Conservation (phyloP, 2,329 filamentous ascomycete genomes). For the Beauveria brongniartii region DNA sequence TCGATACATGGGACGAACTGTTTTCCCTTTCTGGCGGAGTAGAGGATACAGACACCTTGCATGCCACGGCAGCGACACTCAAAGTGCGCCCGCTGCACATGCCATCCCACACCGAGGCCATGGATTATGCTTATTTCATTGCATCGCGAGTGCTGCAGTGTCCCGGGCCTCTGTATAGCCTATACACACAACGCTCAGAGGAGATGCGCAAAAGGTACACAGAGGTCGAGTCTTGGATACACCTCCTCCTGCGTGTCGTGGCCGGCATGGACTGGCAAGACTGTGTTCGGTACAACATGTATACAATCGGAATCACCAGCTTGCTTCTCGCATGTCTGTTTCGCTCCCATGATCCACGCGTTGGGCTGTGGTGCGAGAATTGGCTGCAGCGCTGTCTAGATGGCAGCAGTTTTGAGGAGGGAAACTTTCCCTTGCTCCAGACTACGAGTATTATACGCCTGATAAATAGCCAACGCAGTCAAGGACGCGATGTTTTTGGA, state of each 20-base stretch:
- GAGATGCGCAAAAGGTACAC: not conserved
- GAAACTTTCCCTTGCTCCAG: constrained; percentile 17
- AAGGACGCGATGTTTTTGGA: constrained; percentile 4
- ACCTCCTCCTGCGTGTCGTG: constrained; percentile 17
- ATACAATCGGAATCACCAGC: constrained; percentile 17
- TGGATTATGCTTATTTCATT: constrained; percentile 16
- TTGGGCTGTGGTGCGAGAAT: constrained; percentile 16
- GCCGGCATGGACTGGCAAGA: constrained; percentile 18
- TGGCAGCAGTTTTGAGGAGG: constrained; percentile 15
- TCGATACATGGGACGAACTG: not conserved
- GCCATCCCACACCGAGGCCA: constrained; percentile 12
- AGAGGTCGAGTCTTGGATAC: constrained; percentile 13
- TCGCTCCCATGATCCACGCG: constrained; percentile 1
- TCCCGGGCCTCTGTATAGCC: not conserved
- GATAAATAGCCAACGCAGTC: constrained; percentile 13
- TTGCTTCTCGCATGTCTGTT: constrained; percentile 15
- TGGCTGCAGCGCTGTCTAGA: constrained; percentile 15
- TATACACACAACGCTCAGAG: not conserved
- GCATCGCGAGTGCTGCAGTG: constrained; percentile 13
- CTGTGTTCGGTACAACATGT: constrained; percentile 17
- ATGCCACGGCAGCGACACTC: not conserved
- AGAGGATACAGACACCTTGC: not conserved
- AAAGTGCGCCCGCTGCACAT: constrained; percentile 11
- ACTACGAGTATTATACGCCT: constrained; percentile 13
- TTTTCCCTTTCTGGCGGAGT: not conserved